Conservation (phyloP, 2,329 filamentous ascomycete species). For the Endocalyx cinctus region DNA sequence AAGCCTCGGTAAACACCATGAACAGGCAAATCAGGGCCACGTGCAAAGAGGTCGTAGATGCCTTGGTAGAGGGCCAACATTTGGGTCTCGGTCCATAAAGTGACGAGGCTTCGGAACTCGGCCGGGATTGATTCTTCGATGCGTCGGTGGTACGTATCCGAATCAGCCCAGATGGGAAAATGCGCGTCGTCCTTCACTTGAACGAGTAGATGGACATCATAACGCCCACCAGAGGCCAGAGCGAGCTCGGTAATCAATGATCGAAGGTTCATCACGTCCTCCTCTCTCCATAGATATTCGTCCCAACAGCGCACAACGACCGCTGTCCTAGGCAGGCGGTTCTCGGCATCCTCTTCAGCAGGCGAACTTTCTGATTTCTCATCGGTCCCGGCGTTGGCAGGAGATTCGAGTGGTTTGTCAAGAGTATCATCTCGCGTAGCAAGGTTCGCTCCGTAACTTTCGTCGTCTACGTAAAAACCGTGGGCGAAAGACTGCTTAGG, state of each 20-base stretch:
- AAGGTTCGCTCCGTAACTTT: constrained; percentile 17
- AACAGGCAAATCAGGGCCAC: constrained; percentile 65
- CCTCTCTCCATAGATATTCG: constrained; percentile 71
- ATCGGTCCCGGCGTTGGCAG: constrained; percentile 6
- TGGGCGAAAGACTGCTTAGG: constrained; percentile 35
- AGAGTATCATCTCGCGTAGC: constrained; percentile 18
- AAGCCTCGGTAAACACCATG: constrained; percentile 91
- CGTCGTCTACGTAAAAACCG: constrained; percentile 48
- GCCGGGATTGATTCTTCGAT: constrained; percentile 67
- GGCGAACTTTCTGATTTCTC: constrained; percentile 16
- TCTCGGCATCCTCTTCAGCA: constrained; percentile 13
- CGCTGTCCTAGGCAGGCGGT: constrained; percentile 57
- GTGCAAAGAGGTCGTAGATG: constrained; percentile 69
- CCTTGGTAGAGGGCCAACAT: constrained; percentile 89
- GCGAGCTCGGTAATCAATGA: constrained; percentile 80
- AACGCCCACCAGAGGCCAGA: constrained; percentile 77
- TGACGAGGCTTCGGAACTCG: constrained; percentile 85
- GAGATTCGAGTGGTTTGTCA: constrained; percentile 10
- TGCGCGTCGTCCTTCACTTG: constrained; percentile 74
- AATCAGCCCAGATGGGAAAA: constrained; percentile 74
- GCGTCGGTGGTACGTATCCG: constrained; percentile 61
- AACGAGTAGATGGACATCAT: constrained; percentile 79
- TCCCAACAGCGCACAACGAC: constrained; percentile 81
- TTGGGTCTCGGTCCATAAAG: constrained; percentile 89
- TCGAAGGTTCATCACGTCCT: constrained; percentile 77